Evolutionary conservation across 192 early-diverging fungal genomes (phyloP), one percentile per base, ranked within the genome.

Genomic region (Rhizoclosmatium sp.): DNA sequence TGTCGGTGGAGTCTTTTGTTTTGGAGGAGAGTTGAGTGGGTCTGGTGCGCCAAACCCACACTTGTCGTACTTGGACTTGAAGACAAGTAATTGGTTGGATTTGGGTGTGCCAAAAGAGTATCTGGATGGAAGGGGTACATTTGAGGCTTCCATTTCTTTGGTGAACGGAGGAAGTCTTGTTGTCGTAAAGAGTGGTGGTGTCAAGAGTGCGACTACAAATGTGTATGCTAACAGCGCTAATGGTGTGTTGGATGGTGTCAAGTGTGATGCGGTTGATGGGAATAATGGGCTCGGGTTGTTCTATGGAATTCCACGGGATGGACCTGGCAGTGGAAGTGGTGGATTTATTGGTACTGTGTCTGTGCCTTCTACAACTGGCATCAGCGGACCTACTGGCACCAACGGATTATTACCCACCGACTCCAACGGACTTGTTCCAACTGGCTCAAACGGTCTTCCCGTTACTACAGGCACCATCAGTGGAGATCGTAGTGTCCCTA

Each of bases 1-100:
- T 1, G 40, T 21, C 10, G 75, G 75, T 16, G 75, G 75, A 21
- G 58, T 76, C 10, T 76, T 76, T 47, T 76, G 75, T 61, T 76
- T 67, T 59, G 75, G 75, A 2, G 75, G 75, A 41, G 62, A 71
- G 56, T 54, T 7, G 5, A 54, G 16, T 7, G 16, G 5, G 51
- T 54, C 16, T 54, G 16, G 5, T 54, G 51, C 9, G 31, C 31
- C 75, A n/a, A 76, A 76, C 75, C 64, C 75, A 19, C 75, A 76
- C n/a, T 41, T 76, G 4, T 65, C 75, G 0, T 76, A 31, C 49
- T 47, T 76, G 10, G 66, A 76, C 65, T 48, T 76, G 1, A 46
- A 61, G 9, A n/a, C 16, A 5, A 21, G 41, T 4, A 9, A 40
- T 0, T 76, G 75, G 75, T 49, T 61, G 10, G 75, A 66, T 47